phyloP scores from a whole-genome alignment of 371 early-diverging fungal genomes.

The Conidiobolus incongruus region DNA sequence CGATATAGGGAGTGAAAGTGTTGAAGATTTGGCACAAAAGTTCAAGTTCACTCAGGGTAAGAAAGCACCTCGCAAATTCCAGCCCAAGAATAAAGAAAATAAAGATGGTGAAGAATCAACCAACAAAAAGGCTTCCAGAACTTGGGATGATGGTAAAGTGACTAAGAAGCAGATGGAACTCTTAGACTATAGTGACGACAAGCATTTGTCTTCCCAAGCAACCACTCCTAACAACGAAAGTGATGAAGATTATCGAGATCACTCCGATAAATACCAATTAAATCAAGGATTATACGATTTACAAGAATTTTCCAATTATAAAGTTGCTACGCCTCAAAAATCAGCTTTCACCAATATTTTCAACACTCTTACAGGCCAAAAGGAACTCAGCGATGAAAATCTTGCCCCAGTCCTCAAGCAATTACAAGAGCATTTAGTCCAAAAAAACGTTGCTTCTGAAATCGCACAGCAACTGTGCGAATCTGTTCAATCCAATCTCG shows the following conservation, averaged over 20 bases:
- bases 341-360: slow-evolving; percentile 36
- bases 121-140: slow-evolving; percentile 32
- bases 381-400: slow-evolving; percentile 32
- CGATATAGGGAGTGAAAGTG: not conserved
- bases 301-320: not conserved
- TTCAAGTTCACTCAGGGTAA: not conserved
- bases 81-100: slow-evolving; percentile 23
- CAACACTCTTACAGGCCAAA: slow-evolving; percentile 34
- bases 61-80: not conserved
- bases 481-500: slow-evolving; percentile 45
- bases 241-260: slow-evolving; percentile 9
- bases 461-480: slow-evolving; percentile 70
- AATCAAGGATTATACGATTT: not conserved
- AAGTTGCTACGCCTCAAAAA: slow-evolving; percentile 9
- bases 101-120: slow-evolving; percentile 26
- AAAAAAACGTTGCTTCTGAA: slow-evolving; percentile 86
- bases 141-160: slow-evolving; percentile 33
- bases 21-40: not conserved
- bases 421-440: slow-evolving; percentile 77
- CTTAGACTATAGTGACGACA: slow-evolving; percentile 34
- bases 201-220: too few species aligned
- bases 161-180: slow-evolving; percentile 35
- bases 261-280: slow-evolving; percentile 8
- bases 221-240: slow-evolving; percentile 6
- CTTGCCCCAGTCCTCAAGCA: slow-evolving; percentile 43